These are phyloP conservation scores for Venturia carpophila DNA, from an alignment of 2,329 filamentous ascomycete genomes.

Conservation along the genomic window DNA sequence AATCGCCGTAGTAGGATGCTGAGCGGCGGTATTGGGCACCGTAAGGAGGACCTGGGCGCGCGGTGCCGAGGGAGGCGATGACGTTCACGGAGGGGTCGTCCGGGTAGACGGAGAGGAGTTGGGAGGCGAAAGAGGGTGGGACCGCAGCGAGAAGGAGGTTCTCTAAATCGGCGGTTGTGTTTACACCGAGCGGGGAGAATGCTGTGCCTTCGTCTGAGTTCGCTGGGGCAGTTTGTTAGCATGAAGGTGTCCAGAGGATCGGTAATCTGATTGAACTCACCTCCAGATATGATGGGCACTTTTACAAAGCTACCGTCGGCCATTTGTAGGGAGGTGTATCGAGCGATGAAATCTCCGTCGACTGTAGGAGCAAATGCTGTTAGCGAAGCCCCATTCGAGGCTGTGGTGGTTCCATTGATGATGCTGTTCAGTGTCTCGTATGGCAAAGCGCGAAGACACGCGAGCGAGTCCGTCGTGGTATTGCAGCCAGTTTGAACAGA, in stretches of 20 bases:
- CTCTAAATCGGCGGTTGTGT: conserved; percentile 35
- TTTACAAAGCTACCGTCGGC: conserved; percentile 52
- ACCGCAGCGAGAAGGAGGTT: background rate
- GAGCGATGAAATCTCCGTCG: conserved; percentile 50
- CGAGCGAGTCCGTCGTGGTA: conserved; percentile 23
- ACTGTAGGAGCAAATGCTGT: conserved; percentile 33
- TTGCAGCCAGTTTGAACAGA: conserved; percentile 53
- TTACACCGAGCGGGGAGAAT: conserved; percentile 47
- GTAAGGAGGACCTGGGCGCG: conserved; percentile 18
- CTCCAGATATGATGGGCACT: conserved; percentile 55
- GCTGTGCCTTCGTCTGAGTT: conserved; percentile 59
- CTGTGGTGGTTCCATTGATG: conserved; percentile 39
- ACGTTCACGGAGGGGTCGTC: conserved; percentile 16
- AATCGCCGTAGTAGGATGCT: conserved; percentile 47
- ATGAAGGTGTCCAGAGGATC: background rate
- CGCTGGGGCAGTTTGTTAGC: conserved; percentile 25
- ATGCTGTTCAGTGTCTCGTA: conserved; percentile 51
- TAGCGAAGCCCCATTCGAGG: conserved; percentile 21
- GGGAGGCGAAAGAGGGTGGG: conserved; percentile 10
- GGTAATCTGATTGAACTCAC: background rate
- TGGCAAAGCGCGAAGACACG: conserved; percentile 49
- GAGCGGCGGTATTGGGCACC: conserved; percentile 45
- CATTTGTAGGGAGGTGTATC: conserved; percentile 48
- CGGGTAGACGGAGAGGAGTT: conserved; percentile 17
- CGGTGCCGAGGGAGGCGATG: background rate